Evolutionary conservation across 2,329 filamentous ascomycete species (phyloP).

Genomic region (Pezicula rhizophila): DNA sequence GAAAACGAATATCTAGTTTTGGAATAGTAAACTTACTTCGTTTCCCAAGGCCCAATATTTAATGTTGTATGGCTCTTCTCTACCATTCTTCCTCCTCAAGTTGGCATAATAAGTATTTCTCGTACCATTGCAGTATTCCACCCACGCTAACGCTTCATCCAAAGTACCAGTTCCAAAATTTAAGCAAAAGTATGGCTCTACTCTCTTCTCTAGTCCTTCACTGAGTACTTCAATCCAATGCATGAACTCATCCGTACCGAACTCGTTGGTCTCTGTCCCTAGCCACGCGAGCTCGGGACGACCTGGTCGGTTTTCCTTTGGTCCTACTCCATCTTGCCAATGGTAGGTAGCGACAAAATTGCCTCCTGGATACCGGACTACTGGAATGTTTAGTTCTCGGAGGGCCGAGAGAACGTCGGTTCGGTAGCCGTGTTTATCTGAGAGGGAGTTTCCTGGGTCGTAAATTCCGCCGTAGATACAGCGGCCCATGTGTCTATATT

Average conservation of each 20-base stretch:
- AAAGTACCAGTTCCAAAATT: conserved; percentile 73
- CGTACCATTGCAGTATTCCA: conserved; percentile 82
- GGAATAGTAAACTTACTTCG: conserved; percentile 35
- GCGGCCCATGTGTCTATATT: conserved; percentile 71
- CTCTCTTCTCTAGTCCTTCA: conserved; percentile 51
- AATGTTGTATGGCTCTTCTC: conserved; percentile 70
- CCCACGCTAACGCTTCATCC: conserved; percentile 60
- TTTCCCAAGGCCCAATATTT: conserved; percentile 87
- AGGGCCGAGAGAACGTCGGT: conserved; percentile 72
- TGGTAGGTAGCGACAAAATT: conserved; percentile 84
- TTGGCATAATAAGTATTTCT: conserved; percentile 77
- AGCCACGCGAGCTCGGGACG: conserved; percentile 72
- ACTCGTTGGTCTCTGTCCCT: conserved; percentile 69
- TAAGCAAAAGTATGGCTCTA: conserved; percentile 72
- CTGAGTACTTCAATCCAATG: conserved; percentile 68
- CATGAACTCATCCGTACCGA: conserved; percentile 84
- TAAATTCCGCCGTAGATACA: conserved; percentile 87
- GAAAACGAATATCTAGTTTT: background rate
- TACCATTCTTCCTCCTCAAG: conserved; percentile 68
- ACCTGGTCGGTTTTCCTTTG: conserved; percentile 59
- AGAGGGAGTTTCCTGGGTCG: conserved; percentile 67
- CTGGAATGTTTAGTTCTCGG: conserved; percentile 67
- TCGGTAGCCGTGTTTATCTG: conserved; percentile 69
- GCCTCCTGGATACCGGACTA: conserved; percentile 75
- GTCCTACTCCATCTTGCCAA: conserved; percentile 77